phyloP scores from a whole-genome alignment of 1,284 basidiomycete genomes.

The Cutaneotrichosporon sp. region DNA sequence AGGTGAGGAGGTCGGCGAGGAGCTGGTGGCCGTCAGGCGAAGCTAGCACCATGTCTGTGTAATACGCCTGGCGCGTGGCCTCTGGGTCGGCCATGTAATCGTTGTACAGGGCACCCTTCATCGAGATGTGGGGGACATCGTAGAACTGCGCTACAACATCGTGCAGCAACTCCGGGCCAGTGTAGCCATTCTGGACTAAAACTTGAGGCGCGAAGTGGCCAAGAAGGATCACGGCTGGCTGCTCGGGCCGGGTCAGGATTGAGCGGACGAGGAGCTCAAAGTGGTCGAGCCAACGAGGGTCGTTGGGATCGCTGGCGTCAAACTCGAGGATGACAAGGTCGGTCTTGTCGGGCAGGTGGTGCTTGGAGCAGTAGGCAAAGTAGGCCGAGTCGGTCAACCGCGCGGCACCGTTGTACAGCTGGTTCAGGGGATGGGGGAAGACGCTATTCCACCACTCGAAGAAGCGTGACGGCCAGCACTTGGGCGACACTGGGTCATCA shows the following conservation, averaged over 20 bases:
- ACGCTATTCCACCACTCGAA: slow-evolving; percentile 93
- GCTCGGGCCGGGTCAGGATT: slow-evolving; percentile 76
- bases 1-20: slow-evolving; percentile 74
- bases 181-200: slow-evolving; percentile 69
- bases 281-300: slow-evolving; percentile 65
- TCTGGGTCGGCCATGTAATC: slow-evolving; percentile 71
- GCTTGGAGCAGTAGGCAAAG: slow-evolving; percentile 83
- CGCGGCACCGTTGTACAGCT: slow-evolving; percentile 93
- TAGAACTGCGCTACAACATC: slow-evolving; percentile 87
- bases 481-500: slow-evolving; percentile 75
- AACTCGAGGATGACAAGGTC: slow-evolving; percentile 92
- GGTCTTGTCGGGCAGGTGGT: slow-evolving; percentile 84
- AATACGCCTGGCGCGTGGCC: slow-evolving; percentile 63
- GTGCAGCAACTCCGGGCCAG: slow-evolving; percentile 82
- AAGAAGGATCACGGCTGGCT: slow-evolving; percentile 81
- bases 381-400: slow-evolving; percentile 82
- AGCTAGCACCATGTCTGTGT: slow-evolving; percentile 72
- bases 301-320: slow-evolving; percentile 79
- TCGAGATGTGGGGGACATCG: slow-evolving; percentile 77
- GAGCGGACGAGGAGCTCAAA: slow-evolving; percentile 64
- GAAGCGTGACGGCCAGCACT: slow-evolving; percentile 85
- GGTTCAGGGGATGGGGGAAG: slow-evolving; percentile 89
- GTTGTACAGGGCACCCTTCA: slow-evolving; percentile 73
- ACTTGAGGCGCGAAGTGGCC: slow-evolving; percentile 86
- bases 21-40: slow-evolving; percentile 72